Base-by-base conservation (phyloP, 2,329 filamentous ascomycete genomes). In the Cladosporium austrohemisphaericum region DNA sequence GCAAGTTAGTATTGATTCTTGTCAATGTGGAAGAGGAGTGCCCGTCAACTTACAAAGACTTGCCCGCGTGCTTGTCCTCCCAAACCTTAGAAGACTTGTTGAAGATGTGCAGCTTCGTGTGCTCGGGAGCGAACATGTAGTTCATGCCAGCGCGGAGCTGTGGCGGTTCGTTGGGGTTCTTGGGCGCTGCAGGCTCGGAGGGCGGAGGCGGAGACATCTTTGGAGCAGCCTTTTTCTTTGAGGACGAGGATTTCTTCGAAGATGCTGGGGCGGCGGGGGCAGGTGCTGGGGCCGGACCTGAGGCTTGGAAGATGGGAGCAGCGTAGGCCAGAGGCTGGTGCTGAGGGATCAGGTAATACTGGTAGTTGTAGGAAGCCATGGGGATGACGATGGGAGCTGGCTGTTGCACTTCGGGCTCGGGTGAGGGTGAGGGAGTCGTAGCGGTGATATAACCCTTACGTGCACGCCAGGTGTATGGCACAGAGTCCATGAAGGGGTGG, bases 91-190 rank as follows among this genome's bases (percentile, higher is more conserved):
- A 40, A 19, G 53, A 53, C 44, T 60, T 57, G 19, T 51, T 56
- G 54, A 65, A 64, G 35, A 65, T 50, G 49, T 65, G 63, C 25
- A 65, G 50, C 23, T 59, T 58, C 9, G 62, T 64, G 48, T 64
- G 59, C 13, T 49, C 32, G 3, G 49, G 38, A 5, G 60, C 56
- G 43, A 59, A 62, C 47, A 65, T 55, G 51, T 61, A 63, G 16
- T 62, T 60, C 14, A 54, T 52, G n/a, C 62, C 62, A 0, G 55
- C 54, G 16, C 52, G 52, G 2, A 59, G 41, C 8, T 51, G 40
- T 0, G 58, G 59, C 8, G 55, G 52, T 7, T 47, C 44, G 33
- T 53, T 53, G 25, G 14, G 13, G 13, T 22, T 43, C 20, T 53
- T 53, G 13, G 44, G 28, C 31, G 48, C 8, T 5, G 47, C 28